Conservation (phyloP, 129 eudicot species). For the Scalesia atractyloides region DNA sequence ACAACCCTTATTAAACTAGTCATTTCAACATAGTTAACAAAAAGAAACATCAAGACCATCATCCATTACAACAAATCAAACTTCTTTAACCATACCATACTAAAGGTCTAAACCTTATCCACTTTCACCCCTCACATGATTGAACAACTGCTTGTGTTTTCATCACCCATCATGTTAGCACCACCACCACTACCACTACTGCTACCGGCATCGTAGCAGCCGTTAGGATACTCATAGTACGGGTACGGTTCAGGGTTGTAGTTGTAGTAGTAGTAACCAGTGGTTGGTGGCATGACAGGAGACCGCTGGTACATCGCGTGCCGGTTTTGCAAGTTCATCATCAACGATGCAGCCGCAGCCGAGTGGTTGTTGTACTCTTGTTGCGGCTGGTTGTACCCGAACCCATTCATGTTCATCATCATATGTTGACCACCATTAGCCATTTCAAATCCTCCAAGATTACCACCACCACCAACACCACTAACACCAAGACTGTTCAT, state of each 20-base stretch:
- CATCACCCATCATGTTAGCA: slow-evolving; percentile 60
- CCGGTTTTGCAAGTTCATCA: slow-evolving; percentile 70
- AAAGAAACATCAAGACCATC: slow-evolving; percentile 19
- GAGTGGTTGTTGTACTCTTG: slow-evolving; percentile 37
- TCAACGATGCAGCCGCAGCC: slow-evolving; percentile 45
- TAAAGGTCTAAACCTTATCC: background rate
- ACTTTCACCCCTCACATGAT: slow-evolving; percentile 56
- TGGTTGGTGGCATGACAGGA: slow-evolving; percentile 59
- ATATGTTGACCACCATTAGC: slow-evolving; percentile 40
- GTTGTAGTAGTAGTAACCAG: slow-evolving; percentile 56
- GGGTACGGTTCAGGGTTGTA: slow-evolving; percentile 49
- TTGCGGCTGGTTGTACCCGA: slow-evolving; percentile 34
- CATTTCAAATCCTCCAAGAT: slow-evolving; percentile 35
- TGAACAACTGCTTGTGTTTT: slow-evolving; percentile 61
- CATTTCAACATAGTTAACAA: slow-evolving; percentile 16
- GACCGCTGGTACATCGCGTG: slow-evolving; percentile 69
- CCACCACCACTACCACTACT: slow-evolving; percentile 9
- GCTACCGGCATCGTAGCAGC: slow-evolving; percentile 34
- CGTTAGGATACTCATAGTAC: slow-evolving; percentile 29
- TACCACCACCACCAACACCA: slow-evolving; percentile 35
- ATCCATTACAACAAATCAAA: slow-evolving; percentile 18
- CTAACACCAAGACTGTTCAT: slow-evolving; percentile 46
- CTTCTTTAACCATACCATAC: slow-evolving; percentile 16
- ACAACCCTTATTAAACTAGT: slow-evolving; percentile 22
- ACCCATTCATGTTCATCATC: slow-evolving; percentile 54